phyloP scores from a whole-genome alignment of 2,329 filamentous ascomycete genomes.

The Neoascochyta sp. region DNA sequence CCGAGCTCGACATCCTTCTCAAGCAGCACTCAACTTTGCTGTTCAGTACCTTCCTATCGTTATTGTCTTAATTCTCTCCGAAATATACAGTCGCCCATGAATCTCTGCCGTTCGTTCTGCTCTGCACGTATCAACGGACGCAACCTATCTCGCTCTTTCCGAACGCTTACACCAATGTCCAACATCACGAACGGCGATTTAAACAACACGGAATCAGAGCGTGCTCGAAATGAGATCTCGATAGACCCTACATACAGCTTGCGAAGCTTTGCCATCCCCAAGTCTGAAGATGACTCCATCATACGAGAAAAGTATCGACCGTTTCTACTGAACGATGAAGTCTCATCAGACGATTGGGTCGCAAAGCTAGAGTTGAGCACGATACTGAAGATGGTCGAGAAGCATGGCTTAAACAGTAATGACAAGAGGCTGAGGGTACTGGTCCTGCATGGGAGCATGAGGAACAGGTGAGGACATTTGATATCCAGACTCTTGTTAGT shows the following conservation, averaged over 20 bases:
- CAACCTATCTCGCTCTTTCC: not conserved
- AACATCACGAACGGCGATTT: conserved; percentile 19
- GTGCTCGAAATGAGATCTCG: conserved; percentile 9
- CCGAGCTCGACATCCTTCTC: too few relatives aligned
- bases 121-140: not conserved
- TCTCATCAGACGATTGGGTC: conserved; percentile 53
- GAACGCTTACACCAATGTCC: conserved; percentile 1
- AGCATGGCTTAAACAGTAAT: conserved; percentile 40
- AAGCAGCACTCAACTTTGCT: too few relatives aligned
- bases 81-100: too few relatives aligned
- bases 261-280: conserved; percentile 44
- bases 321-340: conserved; percentile 48
- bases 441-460: conserved; percentile 59
- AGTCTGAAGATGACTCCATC: conserved; percentile 46
- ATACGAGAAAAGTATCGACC: conserved; percentile 54
- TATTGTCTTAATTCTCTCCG: too few relatives aligned
- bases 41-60: too few relatives aligned
- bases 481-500: conserved; percentile 5
- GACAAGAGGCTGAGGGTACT: conserved; percentile 52
- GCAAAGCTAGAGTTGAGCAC: conserved; percentile 54
- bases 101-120: too few relatives aligned
- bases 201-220: conserved; percentile 23
- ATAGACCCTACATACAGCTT: conserved; percentile 12
- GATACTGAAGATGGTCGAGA: conserved; percentile 49
- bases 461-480: conserved; percentile 44